Base-by-base conservation (phyloP, 148 eudicot species). In the Heliosperma pusillum region DNA sequence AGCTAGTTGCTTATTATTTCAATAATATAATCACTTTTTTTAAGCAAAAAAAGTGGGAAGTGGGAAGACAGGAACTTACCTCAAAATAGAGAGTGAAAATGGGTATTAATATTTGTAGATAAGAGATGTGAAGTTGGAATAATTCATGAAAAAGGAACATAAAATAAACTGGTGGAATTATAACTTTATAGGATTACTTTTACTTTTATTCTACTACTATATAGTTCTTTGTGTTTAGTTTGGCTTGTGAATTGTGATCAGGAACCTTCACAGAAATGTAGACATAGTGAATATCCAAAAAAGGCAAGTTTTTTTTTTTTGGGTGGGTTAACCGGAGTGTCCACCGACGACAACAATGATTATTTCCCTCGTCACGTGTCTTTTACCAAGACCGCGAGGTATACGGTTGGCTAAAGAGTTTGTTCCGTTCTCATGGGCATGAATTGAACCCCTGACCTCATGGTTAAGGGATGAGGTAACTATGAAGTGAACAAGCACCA, bases 21-120 rank as follows among this genome's bases (percentile, higher is more conserved):
- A 15, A 13, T 8, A 25, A 7, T 36, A 26, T 13, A 3, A 30
- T 0, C 5, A 55, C 21, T 55, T 3, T 7, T 21, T 59, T 21
- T 33, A 8, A 20, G 27, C 26, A 44, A 40, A 53, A 12, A 53
- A 10, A 50, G 17, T 50, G 0, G 19, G 17, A 36, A 55, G 16
- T 24, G 61, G 69, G 25, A 60, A 17, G 11, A 60, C 17, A 59
- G 40, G 69, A 22, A 29, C 50, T 64, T 80, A 80, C 83, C 83
- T 80, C 19, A 50, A 50, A 25, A 53, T 27, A 75, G 55, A 11
- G 15, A 19, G 71, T 45, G 40, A 70, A 33, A 50, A 63, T 9
- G 26, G 69, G 17, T 5, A 58, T 26, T 5, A 26, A 76, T 44
- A 25, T n/a, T 5, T 62, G 66, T 20, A 70, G 69, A 61, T 11